A percentile compares a stretch with the other conserved stretches of the same genome.
These are phyloP conservation scores for Mrakia blollopis DNA, from an alignment of 768 basidiomycete species.

Conservation along the genomic window DNA sequence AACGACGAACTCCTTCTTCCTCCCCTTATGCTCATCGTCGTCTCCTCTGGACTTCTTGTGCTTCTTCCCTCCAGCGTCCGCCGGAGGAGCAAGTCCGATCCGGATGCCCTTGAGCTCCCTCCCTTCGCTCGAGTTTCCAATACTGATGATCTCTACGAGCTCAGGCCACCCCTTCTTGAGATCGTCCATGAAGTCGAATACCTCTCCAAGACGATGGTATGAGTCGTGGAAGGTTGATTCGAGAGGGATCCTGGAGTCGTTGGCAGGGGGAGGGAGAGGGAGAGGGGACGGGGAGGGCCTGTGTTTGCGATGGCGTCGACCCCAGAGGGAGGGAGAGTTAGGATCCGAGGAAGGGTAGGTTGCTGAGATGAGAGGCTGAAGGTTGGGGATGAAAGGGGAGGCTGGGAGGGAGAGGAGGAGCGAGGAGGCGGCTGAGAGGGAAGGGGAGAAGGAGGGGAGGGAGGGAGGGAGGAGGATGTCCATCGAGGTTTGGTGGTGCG, in stretches of 20 bases:
- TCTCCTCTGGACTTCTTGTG: slow-evolving; percentile 37
- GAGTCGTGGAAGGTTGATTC: slow-evolving; percentile 43
- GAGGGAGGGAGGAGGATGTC: slow-evolving; percentile 22
- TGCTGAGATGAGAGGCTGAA: neutral
- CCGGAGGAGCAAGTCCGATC: slow-evolving; percentile 45
- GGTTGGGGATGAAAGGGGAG: neutral
- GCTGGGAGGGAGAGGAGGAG: neutral
- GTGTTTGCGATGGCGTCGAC: neutral
- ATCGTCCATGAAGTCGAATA: slow-evolving; percentile 54
- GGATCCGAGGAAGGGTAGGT: neutral
- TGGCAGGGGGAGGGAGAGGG: neutral
- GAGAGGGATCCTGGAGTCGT: slow-evolving; percentile 12
- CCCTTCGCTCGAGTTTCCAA: slow-evolving; percentile 60
- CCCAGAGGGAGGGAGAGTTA: neutral
- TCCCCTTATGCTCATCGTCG: slow-evolving; percentile 27
- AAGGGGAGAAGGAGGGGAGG: neutral
- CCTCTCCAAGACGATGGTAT: slow-evolving; percentile 59
- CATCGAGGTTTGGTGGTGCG: neutral
- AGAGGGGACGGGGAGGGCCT: neutral
- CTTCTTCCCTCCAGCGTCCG: slow-evolving; percentile 34
- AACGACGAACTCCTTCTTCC: slow-evolving; percentile 59
- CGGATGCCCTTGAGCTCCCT: slow-evolving; percentile 57
- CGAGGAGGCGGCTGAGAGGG: neutral
- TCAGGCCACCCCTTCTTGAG: slow-evolving; percentile 52
- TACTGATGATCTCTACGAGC: slow-evolving; percentile 48